A percentile compares a stretch with the other conserved stretches of the same genome.
These are phyloP conservation scores for Fusarium chaquense DNA, from an alignment of 2,329 filamentous ascomycete species.

Conservation along the genomic window DNA sequence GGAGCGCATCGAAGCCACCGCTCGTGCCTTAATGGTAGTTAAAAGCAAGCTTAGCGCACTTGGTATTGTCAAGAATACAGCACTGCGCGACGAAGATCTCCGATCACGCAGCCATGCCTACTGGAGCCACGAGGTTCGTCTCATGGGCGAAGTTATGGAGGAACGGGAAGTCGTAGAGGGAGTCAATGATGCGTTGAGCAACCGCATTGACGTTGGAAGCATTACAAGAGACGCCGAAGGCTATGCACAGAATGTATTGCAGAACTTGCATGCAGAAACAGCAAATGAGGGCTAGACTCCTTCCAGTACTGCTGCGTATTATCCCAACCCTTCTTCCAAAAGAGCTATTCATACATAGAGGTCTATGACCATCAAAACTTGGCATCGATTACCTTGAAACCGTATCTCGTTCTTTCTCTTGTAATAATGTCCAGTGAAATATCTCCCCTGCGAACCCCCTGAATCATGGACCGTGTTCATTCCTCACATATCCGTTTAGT, in stretches of 20 bases:
- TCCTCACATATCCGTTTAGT: slow-evolving; percentile 19
- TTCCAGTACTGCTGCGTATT: slow-evolving; percentile 25
- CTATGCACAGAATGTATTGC: slow-evolving; percentile 64
- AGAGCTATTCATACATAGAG: slow-evolving; percentile 48
- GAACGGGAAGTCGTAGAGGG: slow-evolving; percentile 80
- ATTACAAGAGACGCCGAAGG: slow-evolving; percentile 73
- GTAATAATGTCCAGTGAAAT: slow-evolving; percentile 18
- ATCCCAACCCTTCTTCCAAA: slow-evolving; percentile 43
- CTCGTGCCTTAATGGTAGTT: slow-evolving; percentile 67
- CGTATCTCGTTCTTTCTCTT: slow-evolving; percentile 33
- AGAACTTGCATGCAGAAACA: slow-evolving; percentile 47
- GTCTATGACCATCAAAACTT: slow-evolving; percentile 36
- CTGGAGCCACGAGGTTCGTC: slow-evolving; percentile 81
- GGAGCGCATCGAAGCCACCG: slow-evolving; percentile 73
- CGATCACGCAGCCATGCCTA: slow-evolving; percentile 76
- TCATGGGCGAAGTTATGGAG: slow-evolving; percentile 82
- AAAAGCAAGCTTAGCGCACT: slow-evolving; percentile 77
- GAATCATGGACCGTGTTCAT: slow-evolving; percentile 24
- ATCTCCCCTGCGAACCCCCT: slow-evolving; percentile 9
- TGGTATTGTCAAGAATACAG: slow-evolving; percentile 83
- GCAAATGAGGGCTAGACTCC: slow-evolving; percentile 32
- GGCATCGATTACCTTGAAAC: slow-evolving; percentile 31
- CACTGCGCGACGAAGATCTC: slow-evolving; percentile 78
- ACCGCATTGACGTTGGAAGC: slow-evolving; percentile 70
- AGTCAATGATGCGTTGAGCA: slow-evolving; percentile 74